Conservation (phyloP, 345 rosid species). For the Viola odorata region DNA sequence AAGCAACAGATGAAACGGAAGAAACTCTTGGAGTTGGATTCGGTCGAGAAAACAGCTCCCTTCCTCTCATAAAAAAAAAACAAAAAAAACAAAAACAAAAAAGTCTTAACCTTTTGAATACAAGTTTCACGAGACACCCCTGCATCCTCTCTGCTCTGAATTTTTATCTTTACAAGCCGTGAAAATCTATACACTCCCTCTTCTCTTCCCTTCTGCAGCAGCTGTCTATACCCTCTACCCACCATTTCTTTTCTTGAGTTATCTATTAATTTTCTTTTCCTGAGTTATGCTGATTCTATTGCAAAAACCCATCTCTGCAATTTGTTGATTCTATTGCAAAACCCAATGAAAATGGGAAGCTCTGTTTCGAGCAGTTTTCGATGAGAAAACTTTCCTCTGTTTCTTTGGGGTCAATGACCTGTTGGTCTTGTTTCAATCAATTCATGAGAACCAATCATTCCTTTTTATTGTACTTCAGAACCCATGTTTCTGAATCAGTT, state of each 20-base stretch:
- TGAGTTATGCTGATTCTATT: neutral
- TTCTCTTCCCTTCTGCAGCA: slow-evolving; percentile 15
- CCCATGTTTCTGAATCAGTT: slow-evolving; percentile 94
- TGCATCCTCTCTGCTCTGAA: slow-evolving; percentile 52
- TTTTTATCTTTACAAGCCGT: slow-evolving; percentile 39
- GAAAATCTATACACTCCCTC: slow-evolving; percentile 29
- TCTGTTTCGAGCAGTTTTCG: slow-evolving; percentile 3
- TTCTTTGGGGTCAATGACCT: slow-evolving; percentile 19
- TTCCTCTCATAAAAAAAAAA: neutral
- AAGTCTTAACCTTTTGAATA: slow-evolving; percentile 44
- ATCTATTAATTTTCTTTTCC: neutral
- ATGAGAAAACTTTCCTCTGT: neutral
- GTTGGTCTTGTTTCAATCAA: slow-evolving; percentile 4
- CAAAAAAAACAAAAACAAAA: too few relatives aligned
- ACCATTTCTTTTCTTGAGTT: too few relatives aligned
- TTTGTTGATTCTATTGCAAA: neutral
- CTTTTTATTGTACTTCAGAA: slow-evolving; percentile 30
- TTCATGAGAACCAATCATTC: slow-evolving; percentile 50
- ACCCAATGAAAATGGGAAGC: slow-evolving; percentile 8
- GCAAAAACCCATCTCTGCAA: neutral
- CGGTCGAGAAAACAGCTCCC: slow-evolving; percentile 1
- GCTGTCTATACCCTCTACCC: neutral
- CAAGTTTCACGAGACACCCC: slow-evolving; percentile 82
- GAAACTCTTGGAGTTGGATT: slow-evolving; percentile 16
- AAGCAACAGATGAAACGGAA: slow-evolving; percentile 2